Percentiles rank a stretch among this genome's conserved stretches.
Conservation (phyloP, 352 stramenopile species). For the Phytophthora sp. region DNA sequence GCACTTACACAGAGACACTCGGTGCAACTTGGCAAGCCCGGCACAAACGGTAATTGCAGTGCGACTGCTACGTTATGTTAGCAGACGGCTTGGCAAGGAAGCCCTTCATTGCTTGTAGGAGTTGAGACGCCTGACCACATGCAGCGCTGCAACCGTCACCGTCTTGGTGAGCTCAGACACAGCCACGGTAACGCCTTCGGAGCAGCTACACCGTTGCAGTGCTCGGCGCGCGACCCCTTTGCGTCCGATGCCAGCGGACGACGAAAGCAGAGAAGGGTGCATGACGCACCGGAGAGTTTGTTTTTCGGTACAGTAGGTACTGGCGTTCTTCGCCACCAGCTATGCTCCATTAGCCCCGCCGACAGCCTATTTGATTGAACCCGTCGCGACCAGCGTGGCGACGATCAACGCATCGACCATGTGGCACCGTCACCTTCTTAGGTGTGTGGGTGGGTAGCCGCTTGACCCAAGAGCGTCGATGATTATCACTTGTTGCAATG, state of each 20-base stretch:
- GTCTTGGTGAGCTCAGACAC: too few relatives aligned
- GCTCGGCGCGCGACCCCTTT: conserved; percentile 12
- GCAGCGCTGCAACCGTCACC: too few relatives aligned
- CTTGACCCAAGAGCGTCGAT: too few relatives aligned
- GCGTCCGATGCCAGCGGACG: conserved; percentile 20
- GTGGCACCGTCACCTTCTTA: conserved; percentile 9
- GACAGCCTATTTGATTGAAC: conserved; percentile 18
- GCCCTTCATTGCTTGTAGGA: too few relatives aligned
- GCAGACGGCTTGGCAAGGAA: too few relatives aligned
- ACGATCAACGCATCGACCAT: conserved; percentile 12
- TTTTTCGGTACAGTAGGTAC: conserved; percentile 20
- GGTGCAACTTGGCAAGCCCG: too few relatives aligned
- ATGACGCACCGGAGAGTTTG: conserved; percentile 3
- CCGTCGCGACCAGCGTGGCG: conserved; percentile 17
- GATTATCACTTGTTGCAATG: too few relatives aligned
- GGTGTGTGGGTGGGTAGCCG: conserved; percentile 2
- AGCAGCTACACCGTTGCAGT: neutral
- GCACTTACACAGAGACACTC: too few relatives aligned
- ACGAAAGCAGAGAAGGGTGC: conserved; percentile 27
- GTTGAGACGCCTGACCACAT: too few relatives aligned
- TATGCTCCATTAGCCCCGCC: conserved; percentile 1
- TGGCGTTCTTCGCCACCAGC: neutral
- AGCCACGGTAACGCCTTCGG: too few relatives aligned
- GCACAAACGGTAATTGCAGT: too few relatives aligned
- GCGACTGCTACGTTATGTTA: too few relatives aligned